These are phyloP conservation scores for Litchi chinensis DNA, from an alignment of 345 rosid genomes.

Conservation along the genomic window DNA sequence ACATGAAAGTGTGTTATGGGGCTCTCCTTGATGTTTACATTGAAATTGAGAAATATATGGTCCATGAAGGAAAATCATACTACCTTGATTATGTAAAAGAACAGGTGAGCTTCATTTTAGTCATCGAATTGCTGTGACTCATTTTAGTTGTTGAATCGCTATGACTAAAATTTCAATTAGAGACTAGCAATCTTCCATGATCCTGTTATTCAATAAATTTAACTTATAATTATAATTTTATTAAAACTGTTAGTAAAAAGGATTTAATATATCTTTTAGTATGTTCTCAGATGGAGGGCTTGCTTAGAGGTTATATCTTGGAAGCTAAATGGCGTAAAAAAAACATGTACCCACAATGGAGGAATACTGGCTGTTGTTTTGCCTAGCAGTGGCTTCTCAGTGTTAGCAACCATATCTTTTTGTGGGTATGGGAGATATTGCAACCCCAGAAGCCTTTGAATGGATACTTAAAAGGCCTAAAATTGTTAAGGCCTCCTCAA, in stretches of 20 bases:
- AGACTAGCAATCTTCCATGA: no score
- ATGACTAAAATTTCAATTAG: no score
- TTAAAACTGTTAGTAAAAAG: no score
- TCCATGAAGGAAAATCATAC: neutral
- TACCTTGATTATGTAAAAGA: conserved; percentile 25
- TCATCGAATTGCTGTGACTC: no score
- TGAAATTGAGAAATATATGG: neutral
- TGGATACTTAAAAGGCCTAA: conserved; percentile 21
- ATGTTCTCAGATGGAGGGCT: conserved; percentile 26
- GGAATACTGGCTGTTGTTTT: conserved; percentile 30
- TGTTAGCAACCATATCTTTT: conserved; percentile 22
- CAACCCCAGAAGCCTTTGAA: conserved; percentile 11
- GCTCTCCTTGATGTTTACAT: conserved; percentile 1
- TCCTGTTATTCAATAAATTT: no score
- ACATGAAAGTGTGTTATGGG: neutral
- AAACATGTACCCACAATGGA: conserved; percentile 29
- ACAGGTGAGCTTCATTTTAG: conserved; percentile 20
- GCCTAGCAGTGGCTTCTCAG: conserved; percentile 5
- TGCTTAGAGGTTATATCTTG: conserved; percentile 16
- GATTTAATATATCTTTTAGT: neutral
- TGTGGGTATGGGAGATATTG: conserved; percentile 29
- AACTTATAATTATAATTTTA: neutral
- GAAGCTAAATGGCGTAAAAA: conserved; percentile 37
- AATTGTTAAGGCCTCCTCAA: neutral
- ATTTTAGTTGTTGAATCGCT: neutral